Base-by-base conservation (phyloP, 805 yeast genomes). In the Myxozyma geophila region DNA sequence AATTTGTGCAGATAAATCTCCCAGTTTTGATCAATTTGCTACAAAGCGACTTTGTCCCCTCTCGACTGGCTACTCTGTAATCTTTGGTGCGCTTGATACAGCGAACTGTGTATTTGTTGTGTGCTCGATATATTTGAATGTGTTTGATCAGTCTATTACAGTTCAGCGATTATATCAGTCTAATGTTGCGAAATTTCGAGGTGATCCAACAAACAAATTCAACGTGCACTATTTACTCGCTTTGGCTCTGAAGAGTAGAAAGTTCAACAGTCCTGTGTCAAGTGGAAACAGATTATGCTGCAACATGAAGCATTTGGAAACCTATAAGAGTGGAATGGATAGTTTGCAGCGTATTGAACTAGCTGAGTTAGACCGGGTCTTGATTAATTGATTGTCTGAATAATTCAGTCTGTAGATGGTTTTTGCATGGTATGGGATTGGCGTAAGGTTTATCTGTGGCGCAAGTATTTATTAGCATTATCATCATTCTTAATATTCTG, bases 21-120 rank as follows among this genome's bases (percentile, higher is more conserved):
- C 48, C n/a, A n/a, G 36, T 2, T 53, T 59, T 40, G 62, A 63
- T 12, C 64, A 65, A 21, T 63, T 62, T 40, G 62, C 66, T 13
- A 58, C 44, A 4, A 19, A 28, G 2, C 17, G 61, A 0, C 21
- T 65, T 13, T 23, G 49, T 19, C 48, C 67, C 10, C 36, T 12
- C 12, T n/a, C 44, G 8, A 28, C 54, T 15, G 67, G 67, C 12
- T 57, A 43, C 41, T 50, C 55, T 7, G 41, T 64, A 8, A 33
- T 54, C 33, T 55, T 65, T 39, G 68, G 68, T 13, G 59, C 61
- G 3, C 54, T 65, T 35, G 58, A 63, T 47, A 46, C 43, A 12
- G 39, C 17, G 7, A 28, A 7, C 8, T 36, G 43, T 17, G 7
- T 58, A 3, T 65, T 63, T 46, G 46, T 63, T 7, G 61, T 54